Evolutionary conservation across 2,329 filamentous ascomycete genomes (phyloP).

Genomic region (Neoascochyta sp.): DNA sequence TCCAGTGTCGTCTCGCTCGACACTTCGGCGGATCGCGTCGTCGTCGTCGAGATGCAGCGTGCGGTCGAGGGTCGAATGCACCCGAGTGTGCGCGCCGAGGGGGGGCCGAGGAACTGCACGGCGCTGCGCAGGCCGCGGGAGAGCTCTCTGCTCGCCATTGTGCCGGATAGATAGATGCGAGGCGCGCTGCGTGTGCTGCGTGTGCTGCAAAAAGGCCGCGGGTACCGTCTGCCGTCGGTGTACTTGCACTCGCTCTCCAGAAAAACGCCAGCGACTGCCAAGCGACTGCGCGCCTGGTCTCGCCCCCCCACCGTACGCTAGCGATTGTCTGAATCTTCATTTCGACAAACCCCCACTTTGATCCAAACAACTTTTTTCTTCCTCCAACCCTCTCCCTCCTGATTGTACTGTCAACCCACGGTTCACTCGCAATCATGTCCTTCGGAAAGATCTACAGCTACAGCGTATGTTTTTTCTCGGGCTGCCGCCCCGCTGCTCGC

Average conservation of each 20-base stretch:
- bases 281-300: too few species aligned
- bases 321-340: slow-evolving; percentile 1
- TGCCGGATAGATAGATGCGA: slow-evolving; percentile 4
- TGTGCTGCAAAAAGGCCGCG: slow-evolving; percentile 7
- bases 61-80: slow-evolving; percentile 16
- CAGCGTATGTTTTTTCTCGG: slow-evolving; percentile 47
- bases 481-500: slow-evolving; percentile 1
- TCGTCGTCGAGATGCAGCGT: slow-evolving; percentile 35
- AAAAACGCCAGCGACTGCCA: slow-evolving; percentile 2
- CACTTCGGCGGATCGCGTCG: slow-evolving; percentile 23
- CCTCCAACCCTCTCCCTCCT: slow-evolving; percentile 20
- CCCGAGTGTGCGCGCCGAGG: slow-evolving; percentile 15
- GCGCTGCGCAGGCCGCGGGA: slow-evolving; percentile 27
- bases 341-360: slow-evolving; percentile 25
- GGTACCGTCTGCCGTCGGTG: slow-evolving; percentile 6
- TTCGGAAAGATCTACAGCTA: slow-evolving; percentile 97
- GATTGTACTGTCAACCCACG: slow-evolving; percentile 28
- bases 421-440: slow-evolving; percentile 63
- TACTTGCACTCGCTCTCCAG: slow-evolving; percentile 6
- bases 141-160: slow-evolving; percentile 34
- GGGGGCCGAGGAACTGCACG: slow-evolving; percentile 19
- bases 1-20: slow-evolving; percentile 17
- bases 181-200: slow-evolving; percentile 7
- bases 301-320: too few species aligned
- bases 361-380: slow-evolving; percentile 26